Base-by-base conservation (phyloP, 2,329 filamentous ascomycete genomes). In the Falciphora oryzae region DNA sequence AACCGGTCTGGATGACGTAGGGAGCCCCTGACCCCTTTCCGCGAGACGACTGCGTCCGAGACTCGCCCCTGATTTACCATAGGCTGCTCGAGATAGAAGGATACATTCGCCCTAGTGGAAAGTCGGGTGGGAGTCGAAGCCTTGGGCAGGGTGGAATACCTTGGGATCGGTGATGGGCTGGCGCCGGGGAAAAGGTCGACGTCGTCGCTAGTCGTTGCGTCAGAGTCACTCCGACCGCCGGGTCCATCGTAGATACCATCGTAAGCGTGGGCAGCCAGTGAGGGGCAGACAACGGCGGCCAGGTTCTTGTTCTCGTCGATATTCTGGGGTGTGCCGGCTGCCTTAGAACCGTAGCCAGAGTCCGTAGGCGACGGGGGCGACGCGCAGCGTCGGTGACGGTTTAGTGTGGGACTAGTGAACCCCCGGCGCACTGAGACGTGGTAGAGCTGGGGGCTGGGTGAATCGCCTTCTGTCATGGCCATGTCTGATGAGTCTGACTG, bases 1-100 rank as follows among this genome's bases (percentile, higher is more conserved):
- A 85, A 86, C 60, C 84, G 80, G 68, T 86, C 83, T 3, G 78
- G 73, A 6, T 66, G 66, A 11, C 70, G 71, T 14, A 73, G 44
- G 10, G 70, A 70, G 16, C 59, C 56, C 25, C 32, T 59, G 18
- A 10, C 2, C 16, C 18, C 29, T 18, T 31, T 32, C 32, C 53
- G 50, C 50, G 29, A 5, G 53, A 28, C 18, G 25, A 7, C 27
- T 4, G 66, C 67, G 27, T 74, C 72, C 29, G 74, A 73, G 44
- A 67, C 66, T 14, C 65, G 67, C 56, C 66, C 32, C 31, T 28
- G 31, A n/a, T 31, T 28, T 3, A 59, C 13, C 35, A 38, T n/a
- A 59, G 56, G 13, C 5, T 58, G 62, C 32, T 63, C 28, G 27
- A 63, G 29, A 13, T 18, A 35, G 53, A 63, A 63, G n/a, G 50